Percentiles rank a stretch among this genome's conserved stretches.
These are phyloP conservation scores for Platismatia glauca DNA, from an alignment of 495 filamentous ascomycete genomes.

Conservation along the genomic window DNA sequence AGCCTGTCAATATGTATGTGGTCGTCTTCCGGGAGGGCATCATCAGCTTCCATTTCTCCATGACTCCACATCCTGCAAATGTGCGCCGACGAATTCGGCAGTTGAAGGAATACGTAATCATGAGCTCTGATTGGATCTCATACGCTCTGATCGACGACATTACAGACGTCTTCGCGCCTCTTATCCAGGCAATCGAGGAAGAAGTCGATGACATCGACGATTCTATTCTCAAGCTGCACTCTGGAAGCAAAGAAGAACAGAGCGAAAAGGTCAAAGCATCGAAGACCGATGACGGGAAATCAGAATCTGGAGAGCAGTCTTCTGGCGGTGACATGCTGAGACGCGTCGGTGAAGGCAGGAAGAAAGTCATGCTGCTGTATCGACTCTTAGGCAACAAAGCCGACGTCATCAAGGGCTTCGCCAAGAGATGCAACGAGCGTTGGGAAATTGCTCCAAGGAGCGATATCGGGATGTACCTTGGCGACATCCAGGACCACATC, in stretches of 20 bases:
- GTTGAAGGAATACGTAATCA: constrained; percentile 84
- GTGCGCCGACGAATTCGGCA: constrained; percentile 89
- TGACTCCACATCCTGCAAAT: constrained; percentile 89
- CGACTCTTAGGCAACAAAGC: constrained; percentile 92
- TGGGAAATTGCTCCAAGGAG: constrained; percentile 93
- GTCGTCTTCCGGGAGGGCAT: constrained; percentile 95
- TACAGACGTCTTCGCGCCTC: constrained; percentile 85
- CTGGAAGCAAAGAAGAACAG: constrained; percentile 34
- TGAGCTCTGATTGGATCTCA: constrained; percentile 94
- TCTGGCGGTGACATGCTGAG: constrained; percentile 75
- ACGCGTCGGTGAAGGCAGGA: constrained; percentile 83
- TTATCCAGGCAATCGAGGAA: constrained; percentile 80
- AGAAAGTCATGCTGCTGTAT: constrained; percentile 94
- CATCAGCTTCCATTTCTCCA: constrained; percentile 88
- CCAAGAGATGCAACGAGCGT: constrained; percentile 96
- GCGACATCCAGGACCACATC: constrained; percentile 98
- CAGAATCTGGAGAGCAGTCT: constrained; percentile 38
- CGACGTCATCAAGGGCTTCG: constrained; percentile 97
- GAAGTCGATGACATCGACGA: constrained; percentile 89
- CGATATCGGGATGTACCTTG: constrained; percentile 91
- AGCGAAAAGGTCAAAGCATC: constrained; percentile 21
- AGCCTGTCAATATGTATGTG: constrained; percentile 95
- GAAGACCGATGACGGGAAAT: constrained; percentile 35
- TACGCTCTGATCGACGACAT: constrained; percentile 98
- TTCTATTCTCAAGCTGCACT: constrained; percentile 67